A percentile compares a stretch with the other conserved stretches of the same genome.
These are phyloP conservation scores for Vanilla planifolia DNA, from an alignment of 106 monocot species.

Conservation along the genomic window DNA sequence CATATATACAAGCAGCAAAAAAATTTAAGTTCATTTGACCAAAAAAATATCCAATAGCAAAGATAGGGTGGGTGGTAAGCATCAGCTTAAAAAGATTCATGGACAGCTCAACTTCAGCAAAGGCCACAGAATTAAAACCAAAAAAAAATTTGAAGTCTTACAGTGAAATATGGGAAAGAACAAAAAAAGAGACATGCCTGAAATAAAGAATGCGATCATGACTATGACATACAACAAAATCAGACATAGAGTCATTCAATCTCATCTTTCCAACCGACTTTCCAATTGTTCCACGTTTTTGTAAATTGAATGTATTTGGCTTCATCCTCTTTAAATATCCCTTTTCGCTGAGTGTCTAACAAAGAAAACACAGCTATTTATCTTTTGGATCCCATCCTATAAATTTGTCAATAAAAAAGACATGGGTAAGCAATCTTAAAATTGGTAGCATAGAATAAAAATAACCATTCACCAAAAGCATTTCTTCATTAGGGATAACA, in stretches of 20 bases:
- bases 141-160: no score
- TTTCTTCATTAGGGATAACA: slow-evolving; percentile 95
- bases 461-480: slow-evolving; percentile 66
- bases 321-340: slow-evolving; percentile 95
- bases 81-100: background rate
- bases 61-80: no score
- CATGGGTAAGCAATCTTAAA: background rate
- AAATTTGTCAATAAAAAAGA: background rate
- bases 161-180: no score
- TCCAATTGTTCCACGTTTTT: slow-evolving; percentile 95
- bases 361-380: slow-evolving; percentile 5
- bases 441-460: slow-evolving; percentile 7
- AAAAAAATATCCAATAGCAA: no score
- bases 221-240: slow-evolving; percentile 85
- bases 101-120: background rate
- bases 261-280: slow-evolving; percentile 99
- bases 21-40: no score
- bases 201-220: slow-evolving; percentile 97
- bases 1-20: no score
- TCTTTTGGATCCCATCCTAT: background rate
- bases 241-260: slow-evolving; percentile 81
- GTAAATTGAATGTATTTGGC: slow-evolving; percentile 77
- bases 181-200: no score
- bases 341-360: slow-evolving; percentile 84
- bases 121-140: no score